phyloP scores from a whole-genome alignment of 345 rosid genomes.

The Salix koriyanagi region DNA sequence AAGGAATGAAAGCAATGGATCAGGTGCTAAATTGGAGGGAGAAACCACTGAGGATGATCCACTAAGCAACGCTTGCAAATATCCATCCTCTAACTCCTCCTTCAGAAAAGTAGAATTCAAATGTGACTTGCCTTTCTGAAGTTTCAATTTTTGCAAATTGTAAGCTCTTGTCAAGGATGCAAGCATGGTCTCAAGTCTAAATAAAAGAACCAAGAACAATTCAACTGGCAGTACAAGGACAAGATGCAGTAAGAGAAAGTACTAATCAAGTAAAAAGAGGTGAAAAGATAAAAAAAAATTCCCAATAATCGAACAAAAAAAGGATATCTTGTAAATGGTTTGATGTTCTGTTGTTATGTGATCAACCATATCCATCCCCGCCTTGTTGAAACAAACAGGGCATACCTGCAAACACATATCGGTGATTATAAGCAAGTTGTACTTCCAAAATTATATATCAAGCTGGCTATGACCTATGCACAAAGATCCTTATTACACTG shows the following conservation, averaged over 20 bases:
- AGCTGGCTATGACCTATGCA: background rate
- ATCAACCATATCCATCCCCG: conserved; percentile 12
- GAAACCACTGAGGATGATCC: conserved; percentile 26
- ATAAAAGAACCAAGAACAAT: background rate
- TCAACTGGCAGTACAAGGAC: background rate
- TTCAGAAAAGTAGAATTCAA: conserved; percentile 35
- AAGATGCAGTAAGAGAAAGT: background rate
- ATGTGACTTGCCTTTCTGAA: conserved; percentile 41
- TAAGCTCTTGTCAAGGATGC: conserved; percentile 62
- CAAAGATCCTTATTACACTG: background rate
- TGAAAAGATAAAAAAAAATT: background rate
- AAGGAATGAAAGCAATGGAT: conserved; percentile 57
- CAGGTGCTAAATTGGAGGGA: conserved; percentile 46
- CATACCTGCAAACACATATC: conserved; percentile 18
- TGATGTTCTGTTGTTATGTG: conserved; percentile 22
- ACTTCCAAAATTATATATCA: background rate
- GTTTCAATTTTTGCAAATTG: conserved; percentile 56
- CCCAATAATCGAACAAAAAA: background rate
- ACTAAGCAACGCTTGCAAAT: conserved; percentile 38
- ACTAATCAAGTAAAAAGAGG: background rate
- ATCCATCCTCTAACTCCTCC: conserved; percentile 41
- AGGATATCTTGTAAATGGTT: conserved; percentile 27
- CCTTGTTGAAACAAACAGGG: conserved; percentile 23
- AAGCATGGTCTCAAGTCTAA: conserved; percentile 7
- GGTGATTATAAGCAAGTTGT: conserved; percentile 2